A percentile compares a stretch with the other conserved stretches of the same genome.
These are phyloP conservation scores for Luffa acutangula DNA, from an alignment of 306 rosid genomes.

Conservation along the genomic window DNA sequence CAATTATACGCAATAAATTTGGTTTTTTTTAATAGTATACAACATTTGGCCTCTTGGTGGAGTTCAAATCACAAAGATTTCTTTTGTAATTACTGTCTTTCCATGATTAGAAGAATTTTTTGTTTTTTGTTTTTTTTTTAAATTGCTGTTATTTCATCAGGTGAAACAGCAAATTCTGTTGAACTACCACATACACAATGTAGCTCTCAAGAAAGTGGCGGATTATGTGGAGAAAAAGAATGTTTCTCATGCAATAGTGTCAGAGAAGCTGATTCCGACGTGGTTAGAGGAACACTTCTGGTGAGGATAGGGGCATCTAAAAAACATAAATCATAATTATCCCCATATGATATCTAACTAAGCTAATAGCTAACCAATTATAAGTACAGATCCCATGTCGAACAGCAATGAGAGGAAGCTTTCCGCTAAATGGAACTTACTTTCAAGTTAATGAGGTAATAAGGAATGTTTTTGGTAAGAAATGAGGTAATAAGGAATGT, in stretches of 20 bases:
- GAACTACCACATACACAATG: constrained; percentile 11
- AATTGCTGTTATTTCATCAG: constrained; percentile 5
- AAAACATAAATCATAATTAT: not conserved
- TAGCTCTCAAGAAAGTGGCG: not conserved
- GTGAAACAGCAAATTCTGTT: constrained; percentile 13
- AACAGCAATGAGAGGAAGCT: constrained; percentile 20
- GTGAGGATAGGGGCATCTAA: constrained; percentile 24
- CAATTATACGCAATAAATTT: not conserved
- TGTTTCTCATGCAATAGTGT: constrained; percentile 10
- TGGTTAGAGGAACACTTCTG: constrained; percentile 49
- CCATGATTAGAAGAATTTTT: not conserved
- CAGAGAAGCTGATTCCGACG: constrained; percentile 20
- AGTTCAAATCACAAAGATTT: no score
- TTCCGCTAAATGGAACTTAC: constrained; percentile 17
- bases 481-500: constrained; percentile 10
- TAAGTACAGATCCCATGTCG: constrained; percentile 11
- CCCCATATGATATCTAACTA: not conserved
- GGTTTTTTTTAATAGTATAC: not conserved
- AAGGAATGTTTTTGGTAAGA: not conserved
- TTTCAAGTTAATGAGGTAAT: constrained; percentile 18
- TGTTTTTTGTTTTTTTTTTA: not conserved
- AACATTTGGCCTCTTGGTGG: no score
- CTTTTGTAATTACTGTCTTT: not conserved
- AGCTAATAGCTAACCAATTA: not conserved
- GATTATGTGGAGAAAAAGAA: not conserved